These are phyloP conservation scores for Amylocystis lapponica DNA, from an alignment of 768 basidiomycete species.

Conservation along the genomic window DNA sequence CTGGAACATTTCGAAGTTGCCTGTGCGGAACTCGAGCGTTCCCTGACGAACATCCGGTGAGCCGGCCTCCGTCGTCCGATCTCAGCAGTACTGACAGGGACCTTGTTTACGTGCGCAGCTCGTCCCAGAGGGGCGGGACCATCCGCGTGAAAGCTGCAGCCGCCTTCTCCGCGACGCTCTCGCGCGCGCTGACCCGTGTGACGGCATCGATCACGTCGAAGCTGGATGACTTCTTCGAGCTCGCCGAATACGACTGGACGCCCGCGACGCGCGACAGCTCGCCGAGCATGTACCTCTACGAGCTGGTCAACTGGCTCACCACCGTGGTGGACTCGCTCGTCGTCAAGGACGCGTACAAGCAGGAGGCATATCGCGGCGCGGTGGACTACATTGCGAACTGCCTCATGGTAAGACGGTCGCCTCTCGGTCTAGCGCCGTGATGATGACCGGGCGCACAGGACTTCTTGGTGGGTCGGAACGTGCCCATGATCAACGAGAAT, in stretches of 20 bases:
- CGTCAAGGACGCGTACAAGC: constrained; percentile 81
- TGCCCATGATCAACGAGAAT: constrained; percentile 81
- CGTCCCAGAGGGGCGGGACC: constrained; percentile 77
- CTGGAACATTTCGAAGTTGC: constrained; percentile 87
- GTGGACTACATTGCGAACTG: constrained; percentile 84
- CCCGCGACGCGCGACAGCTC: constrained; percentile 62
- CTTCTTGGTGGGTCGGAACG: constrained; percentile 71
- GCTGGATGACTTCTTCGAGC: constrained; percentile 91
- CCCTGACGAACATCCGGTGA: constrained; percentile 77
- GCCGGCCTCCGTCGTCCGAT: constrained; percentile 7
- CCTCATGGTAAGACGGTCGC: constrained; percentile 62
- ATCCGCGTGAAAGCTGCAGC: constrained; percentile 59
- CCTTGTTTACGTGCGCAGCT: constrained; percentile 43
- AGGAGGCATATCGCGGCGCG: constrained; percentile 84
- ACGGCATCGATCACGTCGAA: constrained; percentile 82
- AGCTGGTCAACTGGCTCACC: constrained; percentile 93
- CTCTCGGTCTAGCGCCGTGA: neutral
- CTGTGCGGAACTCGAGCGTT: constrained; percentile 78
- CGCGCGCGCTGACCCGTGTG: constrained; percentile 68
- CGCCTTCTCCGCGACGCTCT: constrained; percentile 66
- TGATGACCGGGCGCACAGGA: constrained; percentile 38
- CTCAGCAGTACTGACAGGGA: neutral
- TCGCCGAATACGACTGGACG: constrained; percentile 94
- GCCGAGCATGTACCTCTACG: constrained; percentile 92
- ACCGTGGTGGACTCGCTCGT: constrained; percentile 89